Conservation (phyloP, 2,329 filamentous ascomycete species). For the Colletotrichum lentis region DNA sequence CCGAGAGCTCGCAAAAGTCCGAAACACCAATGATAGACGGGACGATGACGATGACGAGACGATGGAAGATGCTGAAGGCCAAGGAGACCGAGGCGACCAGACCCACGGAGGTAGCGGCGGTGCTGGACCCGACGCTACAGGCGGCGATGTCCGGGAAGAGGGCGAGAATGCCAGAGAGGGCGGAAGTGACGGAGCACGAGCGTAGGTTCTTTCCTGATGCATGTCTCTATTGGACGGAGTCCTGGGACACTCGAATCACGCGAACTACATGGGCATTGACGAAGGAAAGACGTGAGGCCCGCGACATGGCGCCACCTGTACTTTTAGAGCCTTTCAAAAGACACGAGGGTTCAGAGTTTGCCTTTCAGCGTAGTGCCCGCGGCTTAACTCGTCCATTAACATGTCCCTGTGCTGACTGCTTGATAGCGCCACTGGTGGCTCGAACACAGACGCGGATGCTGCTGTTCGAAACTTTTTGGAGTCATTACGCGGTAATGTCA, state of each 20-base stretch:
- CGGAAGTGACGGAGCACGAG: conserved; percentile 95
- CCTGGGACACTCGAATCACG: conserved; percentile 24
- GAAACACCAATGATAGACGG: conserved; percentile 57
- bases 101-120: conserved; percentile 74
- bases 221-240: conserved; percentile 26
- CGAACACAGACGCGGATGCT: conserved; percentile 73
- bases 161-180: conserved; percentile 88
- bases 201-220: conserved; percentile 76
- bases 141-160: conserved; percentile 90
- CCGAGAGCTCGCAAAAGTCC: conserved; percentile 72
- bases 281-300: conserved; percentile 25
- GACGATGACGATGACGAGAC: conserved; percentile 76
- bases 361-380: conserved; percentile 31
- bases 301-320: conserved; percentile 39
- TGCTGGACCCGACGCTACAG: conserved; percentile 85
- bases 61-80: conserved; percentile 79
- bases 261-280: conserved; percentile 21
- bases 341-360: conserved; percentile 34
- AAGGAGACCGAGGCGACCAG: conserved; percentile 66
- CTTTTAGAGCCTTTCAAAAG: conserved; percentile 42
- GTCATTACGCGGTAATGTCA: conserved; percentile 72
- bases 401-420: conserved; percentile 33
- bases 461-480: conserved; percentile 89
- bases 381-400: conserved; percentile 14
- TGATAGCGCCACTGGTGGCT: conserved; percentile 40